Evolutionary conservation across 306 rosid genomes (phyloP), one percentile per base, ranked within the genome.

Genomic region (Lagenaria siceraria): DNA sequence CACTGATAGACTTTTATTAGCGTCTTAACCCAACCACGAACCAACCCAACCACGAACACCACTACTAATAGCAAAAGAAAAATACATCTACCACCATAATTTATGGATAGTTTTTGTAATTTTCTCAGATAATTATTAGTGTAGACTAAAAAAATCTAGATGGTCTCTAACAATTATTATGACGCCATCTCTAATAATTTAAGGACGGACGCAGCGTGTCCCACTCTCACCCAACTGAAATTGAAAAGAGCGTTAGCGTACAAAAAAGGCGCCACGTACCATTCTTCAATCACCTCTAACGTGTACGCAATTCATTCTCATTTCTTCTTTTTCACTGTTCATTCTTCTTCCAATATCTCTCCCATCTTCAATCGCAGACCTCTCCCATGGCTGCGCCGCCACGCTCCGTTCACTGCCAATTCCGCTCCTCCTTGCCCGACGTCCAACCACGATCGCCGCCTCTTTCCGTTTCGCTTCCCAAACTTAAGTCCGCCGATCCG

Each of bases 351-450:
- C 73, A 38, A 31, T 0, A 1, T 71, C 74, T 12, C 53, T 43
- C 52, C 29, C 8, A 59, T 10, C 18, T 19, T 31, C 62, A 14
- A 21, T 51, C 36, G 8, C 60, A 40, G 6, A 18, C 11, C 24
- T 58, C 38, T 33, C 15, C 60, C 24, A 89, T 87, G 96, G 88
- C 93, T 5, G 66, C 81, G 49, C 74, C 81, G 24, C 59, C 87
- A 13, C 87, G 89, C 33, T 83, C 83, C 0, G 1, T 82, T 40
- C 88, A 33, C 84, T 86, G 83, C 83, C 77, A 79, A 22, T 80
- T 89, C 38, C 24, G 77, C 21, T 51, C 77, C 62, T 73, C 77
- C 43, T 25, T 89, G 87, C 83, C 75, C 63, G 53, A 84, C 85
- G 55, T 83, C 85, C 77, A 27, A 76, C 6, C 74, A 17, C 51